Evolutionary conservation across 2,329 filamentous ascomycete species (phyloP).

Genomic region (Xylaria sp.): DNA sequence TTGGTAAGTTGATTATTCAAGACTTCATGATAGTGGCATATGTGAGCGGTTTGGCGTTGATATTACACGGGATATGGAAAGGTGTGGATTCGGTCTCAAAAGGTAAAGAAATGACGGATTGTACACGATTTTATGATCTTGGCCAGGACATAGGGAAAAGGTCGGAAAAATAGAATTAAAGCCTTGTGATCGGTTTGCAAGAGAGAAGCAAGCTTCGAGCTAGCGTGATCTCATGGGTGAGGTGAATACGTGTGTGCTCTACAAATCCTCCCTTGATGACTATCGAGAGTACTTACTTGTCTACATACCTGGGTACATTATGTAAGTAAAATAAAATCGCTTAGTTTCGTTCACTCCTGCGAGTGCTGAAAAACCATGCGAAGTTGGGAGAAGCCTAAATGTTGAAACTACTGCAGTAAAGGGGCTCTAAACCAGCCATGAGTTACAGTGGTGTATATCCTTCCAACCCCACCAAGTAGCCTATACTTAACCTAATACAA

Average conservation of each 20-base stretch:
- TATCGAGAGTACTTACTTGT: background rate
- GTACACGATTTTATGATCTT: constrained; percentile 39
- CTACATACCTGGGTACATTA: background rate
- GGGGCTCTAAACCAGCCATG: background rate
- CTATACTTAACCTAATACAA: too few species aligned
- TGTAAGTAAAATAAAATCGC: background rate
- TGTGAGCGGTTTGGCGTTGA: constrained; percentile 44
- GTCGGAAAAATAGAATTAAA: constrained; percentile 31
- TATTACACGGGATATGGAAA: constrained; percentile 28
- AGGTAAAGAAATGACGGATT: constrained; percentile 33
- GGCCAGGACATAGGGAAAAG: constrained; percentile 25
- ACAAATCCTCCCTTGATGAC: background rate
- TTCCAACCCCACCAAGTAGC: too few species aligned
- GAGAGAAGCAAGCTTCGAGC: background rate
- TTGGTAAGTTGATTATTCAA: constrained; percentile 40
- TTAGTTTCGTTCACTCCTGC: background rate
- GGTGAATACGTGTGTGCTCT: too few species aligned
- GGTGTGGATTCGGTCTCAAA: constrained; percentile 31
- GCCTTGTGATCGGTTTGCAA: constrained; percentile 8
- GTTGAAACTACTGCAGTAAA: background rate
- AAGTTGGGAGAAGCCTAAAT: background rate
- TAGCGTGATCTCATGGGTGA: constrained; percentile 11
- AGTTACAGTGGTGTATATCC: too few species aligned
- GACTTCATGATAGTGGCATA: constrained; percentile 36
- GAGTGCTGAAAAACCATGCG: background rate